Evolutionary conservation across 2,329 filamentous ascomycete species (phyloP), one percentile per base, ranked within the genome.

Genomic region (Pseudopyricularia cyperi): DNA sequence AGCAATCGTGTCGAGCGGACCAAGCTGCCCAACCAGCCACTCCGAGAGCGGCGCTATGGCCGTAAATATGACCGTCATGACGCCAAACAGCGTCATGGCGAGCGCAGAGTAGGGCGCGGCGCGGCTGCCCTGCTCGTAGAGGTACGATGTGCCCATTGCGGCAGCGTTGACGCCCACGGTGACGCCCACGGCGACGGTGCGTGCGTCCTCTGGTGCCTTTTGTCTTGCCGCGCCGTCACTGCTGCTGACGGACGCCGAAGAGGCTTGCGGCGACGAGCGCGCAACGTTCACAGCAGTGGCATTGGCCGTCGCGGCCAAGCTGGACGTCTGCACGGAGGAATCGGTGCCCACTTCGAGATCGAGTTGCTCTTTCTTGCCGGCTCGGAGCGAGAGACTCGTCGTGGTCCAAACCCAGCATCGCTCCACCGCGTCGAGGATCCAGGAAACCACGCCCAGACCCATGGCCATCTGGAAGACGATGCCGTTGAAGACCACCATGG

Each of bases 81-180:
- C 68, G 0, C 77, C 76, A 57, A 79, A 76, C 5, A 76, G 64
- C 7, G 76, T 77, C 77, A 80, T 80, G 1, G 76, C 70, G 15
- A 81, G 62, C 2, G 73, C 75, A 2, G 77, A 74, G 56, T 79
- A 79, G 0, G 77, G 75, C 2, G 75, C 75, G 3, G 76, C 73
- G 1, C 67, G 69, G 55, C 72, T 77, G 51, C 66, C 67, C 7
- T 68, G 69, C 61, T 79, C 75, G 52, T 80, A 78, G 14, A 80
- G 65, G 54, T 77, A 75, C 0, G 77, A 70, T 0, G 77, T 77
- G 2, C 77, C 77, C 75, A 81, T 79, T 3, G 77, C 77, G 0
- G 76, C 76, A 1, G 75, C 75, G 56, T 80, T 81, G 64, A 80
- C 72, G 3, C 77, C 77, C 48, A 79, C 68, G 0, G 75, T 68